Conservation (phyloP, 495 filamentous ascomycete species). For the Penicillium longicatenatum region DNA sequence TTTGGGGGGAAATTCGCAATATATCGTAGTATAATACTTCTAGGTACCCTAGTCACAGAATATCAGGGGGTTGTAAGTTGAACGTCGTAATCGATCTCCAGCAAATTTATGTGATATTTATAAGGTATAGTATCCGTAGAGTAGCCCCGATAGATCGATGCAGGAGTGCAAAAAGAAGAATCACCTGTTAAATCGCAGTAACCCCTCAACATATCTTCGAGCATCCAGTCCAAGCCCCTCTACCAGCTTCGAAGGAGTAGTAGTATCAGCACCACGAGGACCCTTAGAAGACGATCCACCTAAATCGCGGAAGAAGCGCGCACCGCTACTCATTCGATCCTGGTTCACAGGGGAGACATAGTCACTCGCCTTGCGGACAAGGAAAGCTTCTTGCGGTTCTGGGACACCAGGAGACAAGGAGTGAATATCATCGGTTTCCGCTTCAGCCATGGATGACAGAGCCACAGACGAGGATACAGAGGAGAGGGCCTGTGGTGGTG, state of each 20-base stretch:
- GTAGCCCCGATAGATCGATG: background rate
- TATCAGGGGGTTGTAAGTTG: too few species aligned
- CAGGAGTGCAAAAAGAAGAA: background rate
- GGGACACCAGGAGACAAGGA: background rate
- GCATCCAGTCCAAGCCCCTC: conserved; percentile 90
- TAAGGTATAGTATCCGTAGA: background rate
- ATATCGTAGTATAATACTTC: background rate
- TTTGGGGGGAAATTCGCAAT: background rate
- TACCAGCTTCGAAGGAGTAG: conserved; percentile 66
- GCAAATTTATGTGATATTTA: background rate
- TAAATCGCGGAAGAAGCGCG: conserved; percentile 51
- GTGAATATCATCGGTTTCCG: conserved; percentile 19
- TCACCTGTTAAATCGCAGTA: conserved; percentile 75
- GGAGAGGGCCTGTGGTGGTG: conserved; percentile 19
- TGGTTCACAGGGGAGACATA: conserved; percentile 37
- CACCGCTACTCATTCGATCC: conserved; percentile 41
- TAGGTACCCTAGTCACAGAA: too few species aligned
- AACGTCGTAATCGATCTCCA: too few species aligned
- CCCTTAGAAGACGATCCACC: conserved; percentile 38
- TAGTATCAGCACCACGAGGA: conserved; percentile 45
- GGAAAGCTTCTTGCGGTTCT: conserved; percentile 65
- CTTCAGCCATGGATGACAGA: conserved; percentile 22
- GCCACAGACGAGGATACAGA: conserved; percentile 21
- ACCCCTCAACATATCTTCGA: conserved; percentile 78
- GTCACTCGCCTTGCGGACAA: conserved; percentile 79